phyloP scores from a whole-genome alignment of 805 yeast genomes.

The Metschnikowia cerradonensis region DNA sequence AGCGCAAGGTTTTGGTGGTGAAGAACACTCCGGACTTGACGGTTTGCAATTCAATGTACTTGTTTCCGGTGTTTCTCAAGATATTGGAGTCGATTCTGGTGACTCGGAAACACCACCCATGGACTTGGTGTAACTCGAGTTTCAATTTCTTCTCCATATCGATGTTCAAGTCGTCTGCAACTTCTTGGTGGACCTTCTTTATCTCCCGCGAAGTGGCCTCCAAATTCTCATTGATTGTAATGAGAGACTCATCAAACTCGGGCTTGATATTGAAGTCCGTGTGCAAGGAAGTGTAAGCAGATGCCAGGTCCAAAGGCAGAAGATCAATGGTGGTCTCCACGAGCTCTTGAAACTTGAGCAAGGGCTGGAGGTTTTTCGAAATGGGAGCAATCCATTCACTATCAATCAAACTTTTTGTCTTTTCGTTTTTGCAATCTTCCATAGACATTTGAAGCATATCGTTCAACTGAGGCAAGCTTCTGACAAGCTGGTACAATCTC shows the following conservation, averaged over 20 bases:
- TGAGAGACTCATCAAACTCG: constrained; percentile 79
- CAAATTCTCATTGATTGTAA: constrained; percentile 54
- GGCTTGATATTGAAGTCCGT: constrained; percentile 85
- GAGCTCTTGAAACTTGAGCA: constrained; percentile 71
- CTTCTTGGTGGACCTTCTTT: constrained; percentile 53
- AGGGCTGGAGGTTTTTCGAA: constrained; percentile 42
- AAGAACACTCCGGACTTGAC: constrained; percentile 95
- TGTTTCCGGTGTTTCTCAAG: constrained; percentile 54
- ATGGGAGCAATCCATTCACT: constrained; percentile 59
- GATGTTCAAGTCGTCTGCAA: constrained; percentile 70
- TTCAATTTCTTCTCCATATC: constrained; percentile 87
- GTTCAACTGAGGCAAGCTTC: constrained; percentile 65
- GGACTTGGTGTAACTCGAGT: constrained; percentile 78
- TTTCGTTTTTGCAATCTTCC: constrained; percentile 28
- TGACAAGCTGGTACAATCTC: constrained; percentile 75
- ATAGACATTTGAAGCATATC: constrained; percentile 46
- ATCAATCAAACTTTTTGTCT: constrained; percentile 36
- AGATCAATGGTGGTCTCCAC: constrained; percentile 92
- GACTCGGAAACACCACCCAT: constrained; percentile 93
- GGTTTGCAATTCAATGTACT: constrained; percentile 77
- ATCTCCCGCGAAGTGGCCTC: constrained; percentile 54
- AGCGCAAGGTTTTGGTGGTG: constrained; percentile 64
- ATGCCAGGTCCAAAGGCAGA: constrained; percentile 63
- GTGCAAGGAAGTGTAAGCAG: constrained; percentile 27
- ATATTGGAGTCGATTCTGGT: constrained; percentile 87